Evolutionary conservation across 2,329 filamentous ascomycete species (phyloP).

Genomic region (Trematosphaeria pertusa): DNA sequence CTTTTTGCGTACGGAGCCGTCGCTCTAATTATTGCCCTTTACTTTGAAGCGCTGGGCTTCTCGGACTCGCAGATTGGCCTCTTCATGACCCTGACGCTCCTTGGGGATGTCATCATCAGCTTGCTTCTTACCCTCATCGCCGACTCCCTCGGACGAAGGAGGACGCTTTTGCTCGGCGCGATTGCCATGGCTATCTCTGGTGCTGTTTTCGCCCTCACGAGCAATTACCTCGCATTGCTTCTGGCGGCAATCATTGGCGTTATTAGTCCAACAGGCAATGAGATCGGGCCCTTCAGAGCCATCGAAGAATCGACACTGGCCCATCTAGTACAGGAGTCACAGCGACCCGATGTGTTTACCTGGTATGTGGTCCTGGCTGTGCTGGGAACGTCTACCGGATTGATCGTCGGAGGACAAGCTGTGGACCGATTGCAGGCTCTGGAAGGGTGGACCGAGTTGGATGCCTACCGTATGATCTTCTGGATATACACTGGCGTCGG

Average conservation of each 20-base stretch:
- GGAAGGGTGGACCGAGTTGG: conserved; percentile 46
- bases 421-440: conserved; percentile 40
- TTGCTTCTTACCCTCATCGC: conserved; percentile 48
- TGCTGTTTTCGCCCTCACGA: conserved; percentile 42
- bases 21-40: conserved; percentile 46
- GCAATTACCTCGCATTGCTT: conserved; percentile 41
- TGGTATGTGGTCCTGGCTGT: conserved; percentile 51
- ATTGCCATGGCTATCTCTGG: conserved; percentile 45
- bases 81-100: conserved; percentile 50
- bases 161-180: conserved; percentile 42
- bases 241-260: conserved; percentile 47
- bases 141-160: conserved; percentile 43
- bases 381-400: conserved; percentile 43
- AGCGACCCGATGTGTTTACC: conserved; percentile 46
- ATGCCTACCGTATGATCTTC: conserved; percentile 51
- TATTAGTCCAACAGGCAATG: conserved; percentile 48
- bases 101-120: conserved; percentile 47
- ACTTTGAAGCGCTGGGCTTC: conserved; percentile 43
- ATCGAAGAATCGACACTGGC: conserved; percentile 49
- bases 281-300: conserved; percentile 51
- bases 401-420: conserved; percentile 45
- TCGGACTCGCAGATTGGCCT: conserved; percentile 47
- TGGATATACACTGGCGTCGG: conserved; percentile 53
- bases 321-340: conserved; percentile 37
- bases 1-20: conserved; percentile 47